Evolutionary conservation across 139 green algal species (phyloP).

Genomic region (Parachlorella kessleri): DNA sequence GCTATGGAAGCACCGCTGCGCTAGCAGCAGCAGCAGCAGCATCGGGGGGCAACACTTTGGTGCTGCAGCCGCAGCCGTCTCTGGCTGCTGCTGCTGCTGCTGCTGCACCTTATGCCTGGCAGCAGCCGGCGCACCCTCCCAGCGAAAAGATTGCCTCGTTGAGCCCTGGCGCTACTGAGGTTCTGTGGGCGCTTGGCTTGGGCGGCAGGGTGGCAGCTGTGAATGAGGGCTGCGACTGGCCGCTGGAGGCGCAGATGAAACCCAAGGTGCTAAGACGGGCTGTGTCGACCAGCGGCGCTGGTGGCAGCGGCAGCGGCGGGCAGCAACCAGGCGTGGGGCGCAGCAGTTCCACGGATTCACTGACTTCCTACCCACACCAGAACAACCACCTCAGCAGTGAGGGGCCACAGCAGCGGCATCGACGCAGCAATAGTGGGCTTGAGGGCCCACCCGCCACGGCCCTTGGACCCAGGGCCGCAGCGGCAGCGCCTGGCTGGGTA

Average conservation of each 20-base stretch:
- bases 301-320: background rate
- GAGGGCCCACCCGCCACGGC: too few species aligned
- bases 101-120: background rate
- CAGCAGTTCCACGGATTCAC: background rate
- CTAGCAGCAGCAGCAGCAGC: slow-evolving; percentile 9
- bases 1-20: too few species aligned
- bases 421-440: too few species aligned
- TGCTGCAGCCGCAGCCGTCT: background rate
- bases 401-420: slow-evolving; percentile 1
- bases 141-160: slow-evolving; percentile 70
- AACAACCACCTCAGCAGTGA: background rate
- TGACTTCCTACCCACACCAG: background rate
- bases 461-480: slow-evolving; percentile 22
- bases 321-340: background rate
- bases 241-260: slow-evolving; percentile 50
- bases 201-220: slow-evolving; percentile 69
- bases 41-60: background rate
- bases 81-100: background rate
- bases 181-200: slow-evolving; percentile 80
- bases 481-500: slow-evolving; percentile 39
- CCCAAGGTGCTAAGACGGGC: too few species aligned
- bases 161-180: slow-evolving; percentile 74
- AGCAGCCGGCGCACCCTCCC: slow-evolving; percentile 8
- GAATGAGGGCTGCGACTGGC: slow-evolving; percentile 74
- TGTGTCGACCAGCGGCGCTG: background rate